These are phyloP conservation scores for Apiotrichum akiyoshidainum DNA, from an alignment of 1,284 basidiomycete species.

Conservation along the genomic window DNA sequence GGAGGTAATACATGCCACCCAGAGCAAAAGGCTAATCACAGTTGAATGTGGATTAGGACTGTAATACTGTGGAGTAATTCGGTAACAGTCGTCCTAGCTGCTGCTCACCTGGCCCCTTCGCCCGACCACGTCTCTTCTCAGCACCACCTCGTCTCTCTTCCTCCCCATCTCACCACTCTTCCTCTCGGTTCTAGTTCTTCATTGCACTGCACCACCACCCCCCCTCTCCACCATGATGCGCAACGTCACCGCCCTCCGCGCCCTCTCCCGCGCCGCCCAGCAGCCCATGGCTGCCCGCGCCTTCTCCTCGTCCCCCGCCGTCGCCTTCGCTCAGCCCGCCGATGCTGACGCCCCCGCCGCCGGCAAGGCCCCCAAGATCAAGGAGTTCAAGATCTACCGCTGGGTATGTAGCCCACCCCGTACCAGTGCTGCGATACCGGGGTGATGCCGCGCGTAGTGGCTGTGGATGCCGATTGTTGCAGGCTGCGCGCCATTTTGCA, in stretches of 20 bases:
- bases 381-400: slow-evolving; percentile 95
- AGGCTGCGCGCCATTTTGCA: too few relatives aligned
- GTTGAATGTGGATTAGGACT: too few relatives aligned
- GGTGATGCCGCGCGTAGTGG: background rate
- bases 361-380: slow-evolving; percentile 54
- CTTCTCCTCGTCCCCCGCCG: slow-evolving; percentile 33
- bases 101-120: background rate
- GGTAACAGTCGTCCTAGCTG: too few relatives aligned
- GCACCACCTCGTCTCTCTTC: background rate
- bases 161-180: slow-evolving; percentile 8
- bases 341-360: slow-evolving; percentile 29
- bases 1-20: background rate
- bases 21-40: background rate
- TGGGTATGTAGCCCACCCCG: slow-evolving; percentile 62
- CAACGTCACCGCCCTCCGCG: slow-evolving; percentile 20
- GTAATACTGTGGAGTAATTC: too few relatives aligned
- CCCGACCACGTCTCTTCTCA: too few relatives aligned
- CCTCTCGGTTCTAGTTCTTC: background rate
- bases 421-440: too few relatives aligned
- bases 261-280: slow-evolving; percentile 12
- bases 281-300: slow-evolving; percentile 23
- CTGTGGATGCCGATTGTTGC: background rate
- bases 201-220: background rate
- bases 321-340: slow-evolving; percentile 34
- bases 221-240: slow-evolving; percentile 17